A percentile compares a stretch with the other conserved stretches of the same genome.
Evolutionary conservation across 352 stramenopile genomes (phyloP).

Genomic region (Elongisporangium anandrum): DNA sequence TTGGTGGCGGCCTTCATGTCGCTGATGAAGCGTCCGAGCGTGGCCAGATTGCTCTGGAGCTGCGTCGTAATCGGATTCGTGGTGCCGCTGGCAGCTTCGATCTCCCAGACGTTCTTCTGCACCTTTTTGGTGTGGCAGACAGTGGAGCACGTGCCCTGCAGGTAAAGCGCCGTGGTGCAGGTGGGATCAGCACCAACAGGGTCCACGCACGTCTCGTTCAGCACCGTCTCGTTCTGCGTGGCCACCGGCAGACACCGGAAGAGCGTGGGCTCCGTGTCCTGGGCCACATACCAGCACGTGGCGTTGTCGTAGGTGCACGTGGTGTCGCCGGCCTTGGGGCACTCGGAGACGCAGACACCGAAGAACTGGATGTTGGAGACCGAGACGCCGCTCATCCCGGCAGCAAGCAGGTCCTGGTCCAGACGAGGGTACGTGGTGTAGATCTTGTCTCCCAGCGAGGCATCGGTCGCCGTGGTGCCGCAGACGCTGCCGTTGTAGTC

Average conservation of each 20-base stretch:
- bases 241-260: conserved; percentile 78
- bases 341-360: conserved; percentile 66
- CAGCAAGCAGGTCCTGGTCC: conserved; percentile 70
- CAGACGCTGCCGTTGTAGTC: conserved; percentile 85
- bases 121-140: conserved; percentile 67
- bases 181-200: conserved; percentile 42
- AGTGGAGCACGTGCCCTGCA: conserved; percentile 24
- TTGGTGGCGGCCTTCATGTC: conserved; percentile 64
- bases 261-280: conserved; percentile 47
- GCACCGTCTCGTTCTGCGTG: conserved; percentile 53
- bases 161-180: conserved; percentile 39
- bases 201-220: conserved; percentile 58
- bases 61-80: conserved; percentile 66
- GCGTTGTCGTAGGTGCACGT: conserved; percentile 69
- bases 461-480: conserved; percentile 23
- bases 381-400: conserved; percentile 26
- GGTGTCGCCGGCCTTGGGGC: conserved; percentile 37
- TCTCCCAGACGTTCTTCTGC: conserved; percentile 56
- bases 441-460: conserved; percentile 17
- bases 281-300: conserved; percentile 58
- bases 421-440: conserved; percentile 80
- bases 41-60: conserved; percentile 52
- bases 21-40: conserved; percentile 64
- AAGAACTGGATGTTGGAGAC: conserved; percentile 67
- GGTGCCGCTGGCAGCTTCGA: conserved; percentile 34